phyloP scores from a whole-genome alignment of 2,329 filamentous ascomycete genomes.

The Geosmithia flava region DNA sequence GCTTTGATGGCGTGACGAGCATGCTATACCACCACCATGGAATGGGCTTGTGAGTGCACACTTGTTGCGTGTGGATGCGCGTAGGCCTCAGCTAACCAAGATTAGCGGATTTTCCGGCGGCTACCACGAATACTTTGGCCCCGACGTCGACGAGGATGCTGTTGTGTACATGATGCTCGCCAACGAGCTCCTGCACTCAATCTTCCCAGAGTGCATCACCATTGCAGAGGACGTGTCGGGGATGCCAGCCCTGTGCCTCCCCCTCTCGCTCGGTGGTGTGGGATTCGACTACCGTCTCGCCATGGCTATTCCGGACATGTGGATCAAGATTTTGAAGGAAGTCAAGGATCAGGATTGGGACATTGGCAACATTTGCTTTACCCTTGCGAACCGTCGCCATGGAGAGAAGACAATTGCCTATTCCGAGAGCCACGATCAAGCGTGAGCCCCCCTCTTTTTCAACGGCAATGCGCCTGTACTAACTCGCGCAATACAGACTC shows the following conservation, averaged over 20 bases:
- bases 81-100: conserved; percentile 9
- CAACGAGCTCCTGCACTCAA: conserved; percentile 86
- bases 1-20: conserved; percentile 95
- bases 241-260: conserved; percentile 92
- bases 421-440: conserved; percentile 94
- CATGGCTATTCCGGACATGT: conserved; percentile 97
- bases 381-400: conserved; percentile 82
- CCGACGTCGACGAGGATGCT: conserved; percentile 80
- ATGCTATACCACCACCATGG: conserved; percentile 97
- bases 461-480: neutral
- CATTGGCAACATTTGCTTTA: conserved; percentile 72
- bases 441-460: conserved; percentile 43
- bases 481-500: conserved; percentile 38
- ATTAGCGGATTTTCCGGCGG: conserved; percentile 84
- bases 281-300: conserved; percentile 96
- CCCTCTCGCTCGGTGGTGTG: conserved; percentile 74
- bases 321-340: conserved; percentile 98
- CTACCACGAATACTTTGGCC: conserved; percentile 96
- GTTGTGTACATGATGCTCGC: conserved; percentile 92
- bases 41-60: conserved; percentile 70
- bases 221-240: conserved; percentile 96
- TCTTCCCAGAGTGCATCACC: conserved; percentile 81
- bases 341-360: conserved; percentile 87
- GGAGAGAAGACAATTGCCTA: conserved; percentile 98
- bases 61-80: neutral